Percentiles rank a stretch among this genome's conserved stretches.
Conservation (phyloP, 345 rosid species). For the Salix arbutifolia region DNA sequence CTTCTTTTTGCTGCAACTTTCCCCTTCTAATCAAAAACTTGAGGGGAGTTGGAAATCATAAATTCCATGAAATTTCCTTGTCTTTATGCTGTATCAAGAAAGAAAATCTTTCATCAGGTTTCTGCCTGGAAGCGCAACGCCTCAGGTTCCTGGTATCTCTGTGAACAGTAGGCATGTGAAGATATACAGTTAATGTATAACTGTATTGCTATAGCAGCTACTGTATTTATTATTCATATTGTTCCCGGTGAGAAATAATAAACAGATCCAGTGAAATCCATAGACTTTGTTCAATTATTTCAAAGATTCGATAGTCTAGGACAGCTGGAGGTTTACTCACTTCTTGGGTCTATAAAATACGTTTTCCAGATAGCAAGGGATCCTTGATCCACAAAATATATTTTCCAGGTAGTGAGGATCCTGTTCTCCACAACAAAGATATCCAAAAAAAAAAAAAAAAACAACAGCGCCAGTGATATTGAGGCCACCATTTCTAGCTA, state of each 20-base stretch:
- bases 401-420: no score
- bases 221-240: background rate
- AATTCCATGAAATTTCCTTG: slow-evolving; percentile 1
- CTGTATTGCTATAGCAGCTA: background rate
- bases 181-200: background rate
- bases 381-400: no score
- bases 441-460: no score
- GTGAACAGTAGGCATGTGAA: background rate
- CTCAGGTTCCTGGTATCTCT: background rate
- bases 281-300: background rate
- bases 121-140: background rate
- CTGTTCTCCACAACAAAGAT: no score
- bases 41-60: background rate
- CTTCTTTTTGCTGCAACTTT: background rate
- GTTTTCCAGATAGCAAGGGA: no score
- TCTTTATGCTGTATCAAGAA: background rate
- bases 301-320: background rate
- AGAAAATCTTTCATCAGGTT: background rate
- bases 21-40: slow-evolving; percentile 2
- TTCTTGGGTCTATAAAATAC: no score
- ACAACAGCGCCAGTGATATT: no score
- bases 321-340: no score
- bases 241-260: background rate
- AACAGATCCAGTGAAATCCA: background rate
- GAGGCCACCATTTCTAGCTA: no score